Evolutionary conservation across 2,329 filamentous ascomycete genomes (phyloP).

Genomic region (Paecilomyces variotii): DNA sequence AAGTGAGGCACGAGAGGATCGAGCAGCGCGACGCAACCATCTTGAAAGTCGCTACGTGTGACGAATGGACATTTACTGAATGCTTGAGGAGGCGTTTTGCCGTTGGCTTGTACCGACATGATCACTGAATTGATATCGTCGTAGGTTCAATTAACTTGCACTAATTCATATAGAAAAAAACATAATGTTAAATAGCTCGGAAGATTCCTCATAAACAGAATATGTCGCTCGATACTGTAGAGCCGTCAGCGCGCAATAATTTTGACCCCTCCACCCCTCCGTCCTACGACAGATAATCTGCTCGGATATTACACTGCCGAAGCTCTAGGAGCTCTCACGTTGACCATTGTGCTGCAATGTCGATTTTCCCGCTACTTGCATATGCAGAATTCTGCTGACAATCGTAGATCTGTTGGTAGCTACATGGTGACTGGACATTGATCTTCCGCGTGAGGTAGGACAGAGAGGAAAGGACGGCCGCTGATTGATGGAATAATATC

Average conservation of each 20-base stretch:
- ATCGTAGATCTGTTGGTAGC: background rate
- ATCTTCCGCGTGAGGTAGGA: background rate
- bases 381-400: background rate
- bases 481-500: background rate
- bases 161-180: background rate
- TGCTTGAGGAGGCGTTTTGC: constrained; percentile 18
- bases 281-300: background rate
- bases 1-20: constrained; percentile 66
- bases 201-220: background rate
- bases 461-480: background rate
- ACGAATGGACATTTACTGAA: constrained; percentile 20
- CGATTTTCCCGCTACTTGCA: background rate
- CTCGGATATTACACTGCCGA: background rate
- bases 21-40: constrained; percentile 55
- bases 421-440: background rate
- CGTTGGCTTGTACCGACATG: constrained; percentile 24
- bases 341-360: background rate
- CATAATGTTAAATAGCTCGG: background rate
- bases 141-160: background rate
- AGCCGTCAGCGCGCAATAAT: background rate
- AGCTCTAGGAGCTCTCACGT: background rate
- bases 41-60: constrained; percentile 40
- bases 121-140: background rate
- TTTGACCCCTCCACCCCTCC: background rate
- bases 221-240: background rate